Evolutionary conservation across 1,139 yeast species (phyloP).

Genomic region (Geotrichum bryndzae): DNA sequence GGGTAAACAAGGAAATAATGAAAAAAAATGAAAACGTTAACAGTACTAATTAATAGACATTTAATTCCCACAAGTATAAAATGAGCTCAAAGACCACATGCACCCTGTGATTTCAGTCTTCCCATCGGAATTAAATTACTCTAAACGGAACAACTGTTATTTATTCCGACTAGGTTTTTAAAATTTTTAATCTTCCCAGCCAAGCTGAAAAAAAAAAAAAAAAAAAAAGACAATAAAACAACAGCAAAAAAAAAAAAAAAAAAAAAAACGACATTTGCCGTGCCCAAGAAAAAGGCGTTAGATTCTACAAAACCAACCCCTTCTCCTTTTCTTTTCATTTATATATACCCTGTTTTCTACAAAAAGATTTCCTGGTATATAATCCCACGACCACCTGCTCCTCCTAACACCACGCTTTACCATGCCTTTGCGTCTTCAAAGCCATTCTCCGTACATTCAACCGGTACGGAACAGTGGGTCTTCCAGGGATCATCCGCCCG

Average conservation of each 20-base stretch:
- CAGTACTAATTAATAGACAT: no score
- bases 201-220: background rate
- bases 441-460: background rate
- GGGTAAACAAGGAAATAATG: no score
- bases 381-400: background rate
- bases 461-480: background rate
- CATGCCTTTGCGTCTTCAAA: constrained; percentile 1
- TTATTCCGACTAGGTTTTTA: background rate
- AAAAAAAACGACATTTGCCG: no score
- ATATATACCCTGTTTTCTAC: background rate
- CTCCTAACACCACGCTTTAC: background rate
- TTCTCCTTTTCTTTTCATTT: background rate
- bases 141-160: background rate
- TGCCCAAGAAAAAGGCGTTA: no score
- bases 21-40: no score
- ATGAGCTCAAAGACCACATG: no score
- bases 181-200: background rate
- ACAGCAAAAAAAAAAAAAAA: no score
- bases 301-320: background rate
- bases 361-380: background rate
- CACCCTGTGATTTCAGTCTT: background rate
- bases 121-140: background rate
- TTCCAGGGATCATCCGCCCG: background rate
- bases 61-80: no score
- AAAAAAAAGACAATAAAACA: no score